Conservation (phyloP, 495 filamentous ascomycete species). For the Lasiosphaeris hirsuta region DNA sequence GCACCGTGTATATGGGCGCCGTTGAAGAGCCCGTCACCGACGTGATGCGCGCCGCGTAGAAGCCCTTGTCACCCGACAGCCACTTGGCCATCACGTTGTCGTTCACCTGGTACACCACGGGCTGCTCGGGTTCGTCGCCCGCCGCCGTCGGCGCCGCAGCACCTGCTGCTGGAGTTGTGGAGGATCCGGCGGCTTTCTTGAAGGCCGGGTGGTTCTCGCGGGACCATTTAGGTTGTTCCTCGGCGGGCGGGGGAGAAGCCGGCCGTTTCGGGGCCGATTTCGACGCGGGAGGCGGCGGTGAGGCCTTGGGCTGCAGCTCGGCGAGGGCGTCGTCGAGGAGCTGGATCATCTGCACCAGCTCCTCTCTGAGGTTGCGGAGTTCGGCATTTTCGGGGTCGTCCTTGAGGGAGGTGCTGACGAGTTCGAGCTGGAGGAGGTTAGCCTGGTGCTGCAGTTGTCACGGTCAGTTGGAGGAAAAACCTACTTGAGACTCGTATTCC, state of each 20-base stretch:
- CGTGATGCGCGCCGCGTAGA: slow-evolving; percentile 90
- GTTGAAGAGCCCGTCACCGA: slow-evolving; percentile 87
- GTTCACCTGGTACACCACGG: slow-evolving; percentile 71
- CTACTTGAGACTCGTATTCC: slow-evolving; percentile 79
- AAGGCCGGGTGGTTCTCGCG: slow-evolving; percentile 69
- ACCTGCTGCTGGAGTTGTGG: neutral
- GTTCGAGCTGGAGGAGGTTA: slow-evolving; percentile 62
- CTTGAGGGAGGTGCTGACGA: slow-evolving; percentile 69
- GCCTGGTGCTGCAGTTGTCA: slow-evolving; percentile 4
- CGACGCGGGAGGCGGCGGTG: slow-evolving; percentile 44
- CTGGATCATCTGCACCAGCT: slow-evolving; percentile 81
- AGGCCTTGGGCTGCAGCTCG: slow-evolving; percentile 45
- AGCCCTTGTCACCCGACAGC: slow-evolving; percentile 81
- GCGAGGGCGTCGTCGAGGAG: slow-evolving; percentile 74
- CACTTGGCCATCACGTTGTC: slow-evolving; percentile 88
- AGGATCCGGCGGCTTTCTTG: slow-evolving; percentile 47
- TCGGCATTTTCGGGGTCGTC: slow-evolving; percentile 81
- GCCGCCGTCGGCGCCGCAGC: slow-evolving; percentile 19
- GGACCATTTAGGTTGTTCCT: slow-evolving; percentile 60
- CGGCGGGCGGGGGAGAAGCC: slow-evolving; percentile 25
- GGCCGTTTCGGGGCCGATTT: slow-evolving; percentile 34
- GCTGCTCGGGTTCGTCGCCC: slow-evolving; percentile 46
- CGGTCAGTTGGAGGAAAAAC: slow-evolving; percentile 5
- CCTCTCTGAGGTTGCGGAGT: slow-evolving; percentile 71
- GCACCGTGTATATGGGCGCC: slow-evolving; percentile 87